phyloP scores from a whole-genome alignment of 495 filamentous ascomycete species.

The Daldinia childiae region DNA sequence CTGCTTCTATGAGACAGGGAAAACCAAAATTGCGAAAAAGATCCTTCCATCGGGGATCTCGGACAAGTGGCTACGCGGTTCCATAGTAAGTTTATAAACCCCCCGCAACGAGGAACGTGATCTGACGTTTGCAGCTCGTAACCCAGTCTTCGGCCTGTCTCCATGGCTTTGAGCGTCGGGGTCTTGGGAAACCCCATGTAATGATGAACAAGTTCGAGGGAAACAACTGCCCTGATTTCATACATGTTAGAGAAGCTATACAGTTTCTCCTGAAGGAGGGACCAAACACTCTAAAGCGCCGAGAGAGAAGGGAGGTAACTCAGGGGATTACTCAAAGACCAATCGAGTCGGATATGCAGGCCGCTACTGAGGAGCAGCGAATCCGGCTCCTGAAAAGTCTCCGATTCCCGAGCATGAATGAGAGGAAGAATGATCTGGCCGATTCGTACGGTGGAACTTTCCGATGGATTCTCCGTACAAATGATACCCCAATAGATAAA shows the following conservation, averaged over 20 bases:
- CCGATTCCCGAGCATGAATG: not conserved
- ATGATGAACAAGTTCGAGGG: slow-evolving; percentile 33
- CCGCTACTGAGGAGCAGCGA: not conserved
- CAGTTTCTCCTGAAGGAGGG: not conserved
- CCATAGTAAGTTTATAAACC: slow-evolving; percentile 13
- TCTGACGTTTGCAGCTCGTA: slow-evolving; percentile 32
- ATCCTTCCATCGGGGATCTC: not conserved
- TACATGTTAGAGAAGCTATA: slow-evolving; percentile 23
- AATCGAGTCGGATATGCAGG: not conserved
- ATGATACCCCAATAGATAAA: not conserved
- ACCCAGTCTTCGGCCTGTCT: slow-evolving; percentile 37
- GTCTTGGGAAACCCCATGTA: slow-evolving; percentile 27
- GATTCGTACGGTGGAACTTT: not conserved
- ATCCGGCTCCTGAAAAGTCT: not conserved
- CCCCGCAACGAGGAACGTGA: slow-evolving; percentile 4
- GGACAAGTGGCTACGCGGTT: not conserved
- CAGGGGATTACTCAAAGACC: not conserved
- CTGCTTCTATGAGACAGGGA: slow-evolving; percentile 18
- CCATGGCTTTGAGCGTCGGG: slow-evolving; percentile 19
- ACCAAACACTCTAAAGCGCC: slow-evolving; percentile 1
- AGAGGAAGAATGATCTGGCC: not conserved
- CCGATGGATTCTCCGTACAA: not conserved
- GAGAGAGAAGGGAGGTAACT: not conserved
- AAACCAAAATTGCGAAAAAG: slow-evolving; percentile 5
- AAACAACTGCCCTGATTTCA: slow-evolving; percentile 25